Percentiles rank a stretch among this genome's conserved stretches.
These are phyloP conservation scores for Sisymbrium altissimum DNA, from an alignment of 345 rosid genomes.

Conservation along the genomic window DNA sequence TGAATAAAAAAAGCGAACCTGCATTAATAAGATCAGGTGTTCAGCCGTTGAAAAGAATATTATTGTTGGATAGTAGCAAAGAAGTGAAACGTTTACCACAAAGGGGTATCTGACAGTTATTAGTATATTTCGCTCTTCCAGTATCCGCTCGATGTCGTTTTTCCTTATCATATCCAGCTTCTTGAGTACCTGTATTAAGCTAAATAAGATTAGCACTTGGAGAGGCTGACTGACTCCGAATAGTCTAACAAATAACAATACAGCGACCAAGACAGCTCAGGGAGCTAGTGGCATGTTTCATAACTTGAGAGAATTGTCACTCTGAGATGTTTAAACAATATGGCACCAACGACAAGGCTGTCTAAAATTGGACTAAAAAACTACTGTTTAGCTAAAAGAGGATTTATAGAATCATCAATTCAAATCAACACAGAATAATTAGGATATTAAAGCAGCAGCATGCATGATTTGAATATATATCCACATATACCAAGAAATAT, in stretches of 20 bases:
- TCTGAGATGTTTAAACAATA: background rate
- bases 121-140: constrained; percentile 78
- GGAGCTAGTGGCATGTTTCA: background rate
- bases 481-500: background rate
- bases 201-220: constrained; percentile 22
- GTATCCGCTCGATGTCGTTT: constrained; percentile 70
- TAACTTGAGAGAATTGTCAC: background rate
- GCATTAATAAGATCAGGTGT: constrained; percentile 34
- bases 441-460: background rate
- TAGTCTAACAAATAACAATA: background rate
- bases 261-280: background rate
- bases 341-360: background rate
- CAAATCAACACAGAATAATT: background rate
- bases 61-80: constrained; percentile 4
- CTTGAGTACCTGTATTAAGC: constrained; percentile 58
- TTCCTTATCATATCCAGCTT: constrained; percentile 79
- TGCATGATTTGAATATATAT: background rate
- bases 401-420: background rate
- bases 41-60: constrained; percentile 11
- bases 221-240: background rate
- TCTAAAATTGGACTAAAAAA: background rate
- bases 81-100: constrained; percentile 51
- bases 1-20: constrained; percentile 84
- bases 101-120: constrained; percentile 83
- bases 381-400: background rate